Evolutionary conservation across 2,329 filamentous ascomycete genomes (phyloP).

Genomic region (Curvularia eragrostidis): DNA sequence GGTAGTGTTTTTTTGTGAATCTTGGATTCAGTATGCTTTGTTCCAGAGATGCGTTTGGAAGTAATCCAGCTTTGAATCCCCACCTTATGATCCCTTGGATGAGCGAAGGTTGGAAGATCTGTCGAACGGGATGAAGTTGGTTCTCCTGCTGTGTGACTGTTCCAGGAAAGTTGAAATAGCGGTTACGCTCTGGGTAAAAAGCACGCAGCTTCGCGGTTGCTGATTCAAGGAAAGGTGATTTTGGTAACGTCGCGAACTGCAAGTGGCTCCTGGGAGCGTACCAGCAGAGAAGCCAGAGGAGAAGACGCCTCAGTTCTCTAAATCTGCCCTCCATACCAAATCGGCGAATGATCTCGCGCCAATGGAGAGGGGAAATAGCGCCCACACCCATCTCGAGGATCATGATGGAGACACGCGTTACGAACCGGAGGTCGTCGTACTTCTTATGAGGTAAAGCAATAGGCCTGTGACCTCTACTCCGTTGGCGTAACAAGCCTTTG

Average conservation of each 20-base stretch:
- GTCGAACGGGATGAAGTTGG: constrained; percentile 35
- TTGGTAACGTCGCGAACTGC: constrained; percentile 30
- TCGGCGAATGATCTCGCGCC: constrained; percentile 66
- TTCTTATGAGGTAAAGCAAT: not conserved
- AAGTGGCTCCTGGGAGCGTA: constrained; percentile 38
- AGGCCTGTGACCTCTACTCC: constrained; percentile 50
- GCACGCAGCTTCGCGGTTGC: constrained; percentile 28
- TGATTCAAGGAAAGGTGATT: constrained; percentile 30
- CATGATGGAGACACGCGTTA: constrained; percentile 57
- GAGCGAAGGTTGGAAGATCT: constrained; percentile 33
- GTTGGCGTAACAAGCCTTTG: constrained; percentile 48
- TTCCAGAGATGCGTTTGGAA: constrained; percentile 33
- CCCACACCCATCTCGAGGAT: constrained; percentile 55
- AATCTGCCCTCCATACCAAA: constrained; percentile 64
- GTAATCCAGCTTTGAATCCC: constrained; percentile 43
- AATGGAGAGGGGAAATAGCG: constrained; percentile 54
- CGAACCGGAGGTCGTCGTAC: constrained; percentile 53
- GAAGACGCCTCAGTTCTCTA: constrained; percentile 59
- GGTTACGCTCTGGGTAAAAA: constrained; percentile 18
- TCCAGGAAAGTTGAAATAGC: constrained; percentile 29
- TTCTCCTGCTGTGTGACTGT: constrained; percentile 14
- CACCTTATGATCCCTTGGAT: constrained; percentile 44
- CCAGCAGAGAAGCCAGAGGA: constrained; percentile 58
- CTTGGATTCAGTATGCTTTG: constrained; percentile 29
- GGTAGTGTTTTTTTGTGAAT: constrained; percentile 36